phyloP scores from a whole-genome alignment of 768 basidiomycete genomes.

The Krasilnikovozyma curviuscula region DNA sequence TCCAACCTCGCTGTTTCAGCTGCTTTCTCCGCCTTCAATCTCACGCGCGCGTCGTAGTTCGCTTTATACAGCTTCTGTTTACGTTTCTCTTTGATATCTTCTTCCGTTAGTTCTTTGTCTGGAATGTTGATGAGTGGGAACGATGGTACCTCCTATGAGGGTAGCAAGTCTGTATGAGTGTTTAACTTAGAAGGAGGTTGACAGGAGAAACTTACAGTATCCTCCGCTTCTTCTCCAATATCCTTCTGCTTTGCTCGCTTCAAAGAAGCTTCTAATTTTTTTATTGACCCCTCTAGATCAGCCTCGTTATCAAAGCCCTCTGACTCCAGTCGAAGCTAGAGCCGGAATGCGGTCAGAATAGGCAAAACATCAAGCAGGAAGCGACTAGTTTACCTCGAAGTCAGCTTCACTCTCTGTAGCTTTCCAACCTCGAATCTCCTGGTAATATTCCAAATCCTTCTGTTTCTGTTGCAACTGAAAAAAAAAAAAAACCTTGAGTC shows the following conservation, averaged over 20 bases:
- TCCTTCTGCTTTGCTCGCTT: constrained; percentile 68
- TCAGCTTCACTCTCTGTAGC: constrained; percentile 42
- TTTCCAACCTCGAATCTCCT: background rate
- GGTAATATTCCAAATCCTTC: constrained; percentile 1
- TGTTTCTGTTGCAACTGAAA: constrained; percentile 7
- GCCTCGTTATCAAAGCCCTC: constrained; percentile 40
- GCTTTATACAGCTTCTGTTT: constrained; percentile 84
- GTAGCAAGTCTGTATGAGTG: too few species aligned
- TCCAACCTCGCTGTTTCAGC: constrained; percentile 41
- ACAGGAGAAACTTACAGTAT: constrained; percentile 11
- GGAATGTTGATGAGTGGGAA: constrained; percentile 85
- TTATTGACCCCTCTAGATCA: constrained; percentile 57
- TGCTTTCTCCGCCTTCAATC: constrained; percentile 69
- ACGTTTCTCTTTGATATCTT: constrained; percentile 79
- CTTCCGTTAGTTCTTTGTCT: constrained; percentile 75
- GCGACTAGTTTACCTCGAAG: constrained; percentile 34
- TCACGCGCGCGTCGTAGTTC: constrained; percentile 72
- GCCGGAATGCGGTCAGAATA: background rate
- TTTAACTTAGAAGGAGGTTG: too few species aligned
- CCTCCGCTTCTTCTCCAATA: constrained; percentile 47
- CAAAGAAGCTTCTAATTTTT: constrained; percentile 61
- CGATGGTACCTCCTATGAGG: constrained; percentile 46
- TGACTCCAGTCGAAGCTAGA: constrained; percentile 28
- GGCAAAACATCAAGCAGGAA: background rate
- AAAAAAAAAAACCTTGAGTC: background rate